Conservation (phyloP, 176 grass and related monocot species). For the Aegilops umbellulata region DNA sequence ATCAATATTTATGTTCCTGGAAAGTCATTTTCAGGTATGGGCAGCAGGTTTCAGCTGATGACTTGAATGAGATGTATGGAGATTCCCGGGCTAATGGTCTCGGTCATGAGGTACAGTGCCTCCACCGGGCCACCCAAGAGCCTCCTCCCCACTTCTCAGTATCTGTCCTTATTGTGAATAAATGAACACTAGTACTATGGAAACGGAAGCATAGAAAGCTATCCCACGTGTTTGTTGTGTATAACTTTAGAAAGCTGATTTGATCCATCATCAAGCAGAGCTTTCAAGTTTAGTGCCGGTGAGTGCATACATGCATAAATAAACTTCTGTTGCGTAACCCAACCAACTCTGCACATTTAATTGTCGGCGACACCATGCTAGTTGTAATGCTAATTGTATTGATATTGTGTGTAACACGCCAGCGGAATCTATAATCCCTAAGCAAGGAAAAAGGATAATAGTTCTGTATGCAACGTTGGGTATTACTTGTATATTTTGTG, state of each 20-base stretch:
- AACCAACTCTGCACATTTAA: neutral
- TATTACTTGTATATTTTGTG: slow-evolving; percentile 1
- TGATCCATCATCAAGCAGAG: neutral
- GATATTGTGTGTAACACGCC: neutral
- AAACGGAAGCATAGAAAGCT: neutral
- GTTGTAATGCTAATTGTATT: neutral
- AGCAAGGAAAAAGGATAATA: neutral
- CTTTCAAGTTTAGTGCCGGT: neutral
- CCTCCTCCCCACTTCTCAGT: neutral
- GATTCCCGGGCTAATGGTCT: slow-evolving; percentile 74
- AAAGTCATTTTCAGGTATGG: slow-evolving; percentile 67
- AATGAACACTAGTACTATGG: neutral
- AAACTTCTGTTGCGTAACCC: neutral
- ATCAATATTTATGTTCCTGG: neutral
- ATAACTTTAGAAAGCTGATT: neutral
- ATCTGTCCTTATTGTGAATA: neutral
- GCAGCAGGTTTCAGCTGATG: slow-evolving; percentile 57
- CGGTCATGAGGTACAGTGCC: slow-evolving; percentile 69
- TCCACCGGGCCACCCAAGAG: neutral
- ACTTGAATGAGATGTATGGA: slow-evolving; percentile 75
- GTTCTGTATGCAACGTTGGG: neutral
- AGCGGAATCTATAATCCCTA: neutral
- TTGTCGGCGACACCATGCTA: neutral
- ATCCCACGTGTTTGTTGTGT: neutral
- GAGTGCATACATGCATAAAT: neutral